phyloP scores from a whole-genome alignment of 1,284 basidiomycete species.

The Boletus hoseneyae region DNA sequence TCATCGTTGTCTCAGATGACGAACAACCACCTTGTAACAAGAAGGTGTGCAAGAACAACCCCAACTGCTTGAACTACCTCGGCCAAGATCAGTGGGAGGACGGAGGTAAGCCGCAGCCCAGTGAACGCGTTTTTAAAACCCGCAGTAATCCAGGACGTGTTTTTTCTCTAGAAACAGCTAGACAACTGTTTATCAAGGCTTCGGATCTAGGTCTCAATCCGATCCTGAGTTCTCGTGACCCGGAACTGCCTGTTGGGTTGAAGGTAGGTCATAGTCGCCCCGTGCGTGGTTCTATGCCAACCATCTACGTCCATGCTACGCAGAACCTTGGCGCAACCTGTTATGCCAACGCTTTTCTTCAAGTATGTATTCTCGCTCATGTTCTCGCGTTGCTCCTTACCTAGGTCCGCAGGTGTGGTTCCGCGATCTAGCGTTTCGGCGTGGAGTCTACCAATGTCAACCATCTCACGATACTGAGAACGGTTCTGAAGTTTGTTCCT shows the following conservation, averaged over 20 bases:
- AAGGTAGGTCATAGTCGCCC: constrained; percentile 44
- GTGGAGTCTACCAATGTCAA: constrained; percentile 52
- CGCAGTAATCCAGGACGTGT: constrained; percentile 11
- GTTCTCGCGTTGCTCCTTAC: constrained; percentile 3
- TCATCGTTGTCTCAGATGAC: constrained; percentile 68
- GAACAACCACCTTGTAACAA: constrained; percentile 55
- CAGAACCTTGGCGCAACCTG: constrained; percentile 93
- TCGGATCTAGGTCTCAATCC: constrained; percentile 56
- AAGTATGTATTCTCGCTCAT: constrained; percentile 43
- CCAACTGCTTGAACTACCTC: constrained; percentile 82
- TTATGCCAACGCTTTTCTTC: constrained; percentile 89
- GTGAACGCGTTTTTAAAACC: constrained; percentile 17
- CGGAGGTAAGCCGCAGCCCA: constrained; percentile 41
- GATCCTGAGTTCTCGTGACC: constrained; percentile 43
- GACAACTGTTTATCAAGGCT: constrained; percentile 51
- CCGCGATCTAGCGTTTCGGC: constrained; percentile 58
- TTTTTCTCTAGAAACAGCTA: constrained; percentile 44
- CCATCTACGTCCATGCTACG: background rate
- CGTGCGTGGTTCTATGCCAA: background rate
- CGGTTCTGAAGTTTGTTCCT: constrained; percentile 48
- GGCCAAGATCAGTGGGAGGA: constrained; percentile 78
- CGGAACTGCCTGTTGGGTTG: constrained; percentile 71
- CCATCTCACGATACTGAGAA: constrained; percentile 42
- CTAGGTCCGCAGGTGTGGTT: constrained; percentile 50
- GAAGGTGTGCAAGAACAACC: constrained; percentile 68